Percentiles rank a stretch among this genome's conserved stretches.
phyloP scores from a whole-genome alignment of 2,329 filamentous ascomycete genomes.

The Fusarium ramigenum region DNA sequence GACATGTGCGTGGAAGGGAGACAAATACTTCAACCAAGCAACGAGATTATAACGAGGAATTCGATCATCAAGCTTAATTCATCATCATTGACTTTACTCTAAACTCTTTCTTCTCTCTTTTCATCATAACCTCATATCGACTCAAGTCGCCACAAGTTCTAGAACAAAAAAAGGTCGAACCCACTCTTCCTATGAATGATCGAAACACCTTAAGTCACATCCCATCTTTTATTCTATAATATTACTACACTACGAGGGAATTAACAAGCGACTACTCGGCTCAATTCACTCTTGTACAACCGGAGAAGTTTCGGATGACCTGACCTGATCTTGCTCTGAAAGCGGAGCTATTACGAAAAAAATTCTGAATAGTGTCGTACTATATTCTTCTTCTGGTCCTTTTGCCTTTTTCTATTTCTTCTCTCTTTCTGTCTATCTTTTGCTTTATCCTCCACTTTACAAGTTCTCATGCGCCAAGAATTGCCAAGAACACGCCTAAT shows the following conservation, averaged over 20 bases:
- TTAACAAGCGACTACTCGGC: neutral
- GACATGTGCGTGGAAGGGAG: neutral
- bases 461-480: constrained; percentile 21
- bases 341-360: constrained; percentile 25
- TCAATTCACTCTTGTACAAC: constrained; percentile 3
- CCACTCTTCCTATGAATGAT: neutral
- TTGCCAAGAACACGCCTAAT: constrained; percentile 33
- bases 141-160: neutral
- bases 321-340: constrained; percentile 29
- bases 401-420: constrained; percentile 10
- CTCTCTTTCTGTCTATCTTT: neutral
- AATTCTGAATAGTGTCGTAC: neutral
- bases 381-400: neutral
- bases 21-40: constrained; percentile 2
- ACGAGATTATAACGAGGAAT: neutral
- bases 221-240: neutral
- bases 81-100: neutral
- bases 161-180: neutral
- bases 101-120: neutral
- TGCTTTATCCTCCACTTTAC: neutral
- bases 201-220: neutral
- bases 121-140: neutral
- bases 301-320: constrained; percentile 29
- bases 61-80: neutral
- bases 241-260: neutral